Evolutionary conservation across 306 rosid genomes (phyloP).

Genomic region (Bauhinia variegata): DNA sequence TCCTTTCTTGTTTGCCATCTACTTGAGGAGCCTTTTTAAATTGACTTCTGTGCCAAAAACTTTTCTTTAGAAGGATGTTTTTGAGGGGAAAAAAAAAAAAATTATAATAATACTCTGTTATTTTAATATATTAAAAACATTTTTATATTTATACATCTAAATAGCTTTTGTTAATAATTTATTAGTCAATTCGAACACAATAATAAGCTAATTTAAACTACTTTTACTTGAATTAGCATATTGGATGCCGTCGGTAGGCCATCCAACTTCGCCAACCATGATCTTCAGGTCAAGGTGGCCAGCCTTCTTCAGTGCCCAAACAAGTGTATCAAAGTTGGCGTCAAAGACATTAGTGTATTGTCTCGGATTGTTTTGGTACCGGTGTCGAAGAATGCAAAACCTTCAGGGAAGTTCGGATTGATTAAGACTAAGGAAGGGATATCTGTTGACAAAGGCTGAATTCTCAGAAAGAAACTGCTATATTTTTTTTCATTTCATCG

Average conservation of each 20-base stretch:
- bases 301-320: slow-evolving; percentile 52
- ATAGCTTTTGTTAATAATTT: no score
- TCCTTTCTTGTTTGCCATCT: slow-evolving; percentile 52
- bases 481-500: slow-evolving; percentile 44
- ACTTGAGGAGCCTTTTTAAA: no score
- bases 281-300: slow-evolving; percentile 52
- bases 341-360: slow-evolving; percentile 68
- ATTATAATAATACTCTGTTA: no score
- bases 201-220: no score
- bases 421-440: slow-evolving; percentile 74
- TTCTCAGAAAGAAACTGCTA: slow-evolving; percentile 49
- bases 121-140: no score
- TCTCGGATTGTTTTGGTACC: slow-evolving; percentile 35
- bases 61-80: no score
- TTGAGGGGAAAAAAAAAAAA: no score
- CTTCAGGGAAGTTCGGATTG: slow-evolving; percentile 49
- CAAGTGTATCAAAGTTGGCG: slow-evolving; percentile 69
- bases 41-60: no score
- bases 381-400: slow-evolving; percentile 67
- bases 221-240: slow-evolving; percentile 37
- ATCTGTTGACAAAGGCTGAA: slow-evolving; percentile 73
- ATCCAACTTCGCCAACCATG: slow-evolving; percentile 77
- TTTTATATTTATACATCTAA: no score
- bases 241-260: slow-evolving; percentile 81
- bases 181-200: no score